phyloP scores from a whole-genome alignment of 106 monocot genomes.

The Dioscorea zingiberensis region DNA sequence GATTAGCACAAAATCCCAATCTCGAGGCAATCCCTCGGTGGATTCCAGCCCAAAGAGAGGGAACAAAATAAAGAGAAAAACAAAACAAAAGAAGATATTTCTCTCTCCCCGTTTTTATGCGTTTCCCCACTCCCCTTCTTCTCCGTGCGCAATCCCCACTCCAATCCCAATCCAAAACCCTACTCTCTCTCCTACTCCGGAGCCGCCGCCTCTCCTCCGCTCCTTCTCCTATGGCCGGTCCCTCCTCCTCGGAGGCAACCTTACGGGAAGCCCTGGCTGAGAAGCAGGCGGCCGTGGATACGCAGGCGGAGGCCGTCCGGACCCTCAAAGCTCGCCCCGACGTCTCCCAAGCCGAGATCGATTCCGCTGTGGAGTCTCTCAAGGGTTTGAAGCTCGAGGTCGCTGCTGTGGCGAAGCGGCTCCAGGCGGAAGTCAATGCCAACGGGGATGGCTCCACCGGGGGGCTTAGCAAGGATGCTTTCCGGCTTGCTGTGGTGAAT shows the following conservation, averaged over 20 bases:
- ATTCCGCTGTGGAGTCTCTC: conserved; percentile 52
- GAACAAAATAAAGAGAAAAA: too few species aligned
- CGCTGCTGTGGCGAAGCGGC: conserved; percentile 36
- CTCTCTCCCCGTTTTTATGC: background rate
- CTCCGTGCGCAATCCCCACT: background rate
- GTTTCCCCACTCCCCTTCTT: background rate
- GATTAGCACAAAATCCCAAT: too few species aligned
- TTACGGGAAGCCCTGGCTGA: conserved; percentile 48
- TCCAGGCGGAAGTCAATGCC: conserved; percentile 34
- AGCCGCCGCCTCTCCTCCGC: conserved; percentile 2
- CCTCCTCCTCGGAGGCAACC: conserved; percentile 26
- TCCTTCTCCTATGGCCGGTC: background rate
- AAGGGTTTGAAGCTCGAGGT: conserved; percentile 63
- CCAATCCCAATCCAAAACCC: conserved; percentile 12
- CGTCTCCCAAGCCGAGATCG: conserved; percentile 34
- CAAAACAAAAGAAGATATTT: too few species aligned
- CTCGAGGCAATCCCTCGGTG: too few species aligned
- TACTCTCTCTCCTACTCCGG: conserved; percentile 10
- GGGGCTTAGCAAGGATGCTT: conserved; percentile 35
- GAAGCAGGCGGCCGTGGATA: conserved; percentile 44
- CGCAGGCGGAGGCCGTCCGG: conserved; percentile 57
- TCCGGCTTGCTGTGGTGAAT: conserved; percentile 63
- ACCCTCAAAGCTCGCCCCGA: conserved; percentile 35
- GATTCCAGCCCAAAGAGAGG: too few species aligned
- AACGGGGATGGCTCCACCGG: conserved; percentile 11